Evolutionary conservation across 2,329 filamentous ascomycete genomes (phyloP).

Genomic region (Penicillium sp.): DNA sequence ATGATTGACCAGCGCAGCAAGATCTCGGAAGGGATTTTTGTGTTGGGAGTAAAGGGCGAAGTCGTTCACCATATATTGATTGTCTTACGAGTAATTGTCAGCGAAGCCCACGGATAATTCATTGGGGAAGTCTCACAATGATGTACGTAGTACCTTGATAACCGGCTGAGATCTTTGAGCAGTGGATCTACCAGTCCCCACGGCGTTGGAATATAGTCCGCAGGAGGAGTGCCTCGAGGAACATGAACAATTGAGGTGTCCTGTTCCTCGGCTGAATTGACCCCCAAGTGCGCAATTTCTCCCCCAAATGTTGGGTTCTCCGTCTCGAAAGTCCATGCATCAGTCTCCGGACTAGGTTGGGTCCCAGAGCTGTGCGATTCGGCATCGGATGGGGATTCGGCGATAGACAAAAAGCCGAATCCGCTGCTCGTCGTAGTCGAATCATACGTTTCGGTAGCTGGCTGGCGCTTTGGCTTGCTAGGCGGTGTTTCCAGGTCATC

Average conservation of each 20-base stretch:
- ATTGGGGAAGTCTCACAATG: slow-evolving; percentile 32
- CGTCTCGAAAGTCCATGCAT: slow-evolving; percentile 11
- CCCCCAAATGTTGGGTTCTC: not conserved
- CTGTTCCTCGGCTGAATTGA: slow-evolving; percentile 1
- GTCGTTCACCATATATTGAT: slow-evolving; percentile 36
- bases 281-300: not conserved
- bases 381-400: slow-evolving; percentile 11
- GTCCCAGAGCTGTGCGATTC: slow-evolving; percentile 14
- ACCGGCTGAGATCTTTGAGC: slow-evolving; percentile 38
- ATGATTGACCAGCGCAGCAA: slow-evolving; percentile 39
- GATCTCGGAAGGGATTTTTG: slow-evolving; percentile 43
- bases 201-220: slow-evolving; percentile 26
- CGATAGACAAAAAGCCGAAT: slow-evolving; percentile 9
- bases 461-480: slow-evolving; percentile 1
- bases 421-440: not conserved
- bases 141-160: slow-evolving; percentile 41
- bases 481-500: slow-evolving; percentile 29
- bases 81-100: slow-evolving; percentile 22
- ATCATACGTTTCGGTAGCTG: not conserved
- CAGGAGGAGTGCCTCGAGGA: slow-evolving; percentile 2
- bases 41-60: slow-evolving; percentile 42
- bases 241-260: slow-evolving; percentile 14
- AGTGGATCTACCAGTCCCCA: slow-evolving; percentile 41
- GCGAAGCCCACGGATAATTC: slow-evolving; percentile 5
- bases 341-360: slow-evolving; percentile 13